These are phyloP conservation scores for Fomitiporia mediterranea DNA, from an alignment of 1,284 basidiomycete species.

Conservation along the genomic window DNA sequence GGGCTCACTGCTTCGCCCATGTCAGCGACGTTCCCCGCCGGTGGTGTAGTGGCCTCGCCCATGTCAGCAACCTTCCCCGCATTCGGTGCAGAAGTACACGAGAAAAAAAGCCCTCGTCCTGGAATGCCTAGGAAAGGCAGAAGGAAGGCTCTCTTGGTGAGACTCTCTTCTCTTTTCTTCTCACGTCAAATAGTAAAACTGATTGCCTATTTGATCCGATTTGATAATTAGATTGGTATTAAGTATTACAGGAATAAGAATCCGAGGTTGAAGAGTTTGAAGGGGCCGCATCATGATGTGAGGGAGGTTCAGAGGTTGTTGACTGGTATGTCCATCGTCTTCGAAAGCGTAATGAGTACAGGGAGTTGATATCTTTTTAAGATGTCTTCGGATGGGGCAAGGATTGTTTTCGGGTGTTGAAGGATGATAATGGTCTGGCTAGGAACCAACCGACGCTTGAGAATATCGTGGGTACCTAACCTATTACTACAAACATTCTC, in stretches of 20 bases:
- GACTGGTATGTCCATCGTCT: constrained; percentile 9
- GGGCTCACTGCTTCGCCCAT: background rate
- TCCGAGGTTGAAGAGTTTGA: constrained; percentile 9
- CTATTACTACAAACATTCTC: too few species aligned
- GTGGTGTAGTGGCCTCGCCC: too few species aligned
- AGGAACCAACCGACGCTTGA: constrained; percentile 17
- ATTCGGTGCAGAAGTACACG: background rate
- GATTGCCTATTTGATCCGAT: background rate
- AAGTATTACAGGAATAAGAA: constrained; percentile 8
- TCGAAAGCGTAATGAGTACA: background rate
- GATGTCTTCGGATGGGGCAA: constrained; percentile 12
- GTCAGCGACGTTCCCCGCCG: too few species aligned
- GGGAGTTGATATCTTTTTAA: background rate
- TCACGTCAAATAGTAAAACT: background rate
- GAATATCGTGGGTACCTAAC: constrained; percentile 20
- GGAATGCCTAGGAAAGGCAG: background rate
- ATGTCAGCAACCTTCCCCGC: too few species aligned
- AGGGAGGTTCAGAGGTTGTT: constrained; percentile 18
- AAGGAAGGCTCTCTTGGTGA: constrained; percentile 15
- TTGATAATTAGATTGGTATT: constrained; percentile 11
- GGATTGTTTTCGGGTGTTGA: constrained; percentile 19
- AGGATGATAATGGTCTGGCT: constrained; percentile 13
- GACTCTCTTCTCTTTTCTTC: background rate
- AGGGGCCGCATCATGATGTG: constrained; percentile 19
- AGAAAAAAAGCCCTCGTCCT: background rate